Percentiles rank a stretch among this genome's conserved stretches.
Evolutionary conservation across 257 asterid genomes (phyloP).

Genomic region (Handroanthus guayacan): DNA sequence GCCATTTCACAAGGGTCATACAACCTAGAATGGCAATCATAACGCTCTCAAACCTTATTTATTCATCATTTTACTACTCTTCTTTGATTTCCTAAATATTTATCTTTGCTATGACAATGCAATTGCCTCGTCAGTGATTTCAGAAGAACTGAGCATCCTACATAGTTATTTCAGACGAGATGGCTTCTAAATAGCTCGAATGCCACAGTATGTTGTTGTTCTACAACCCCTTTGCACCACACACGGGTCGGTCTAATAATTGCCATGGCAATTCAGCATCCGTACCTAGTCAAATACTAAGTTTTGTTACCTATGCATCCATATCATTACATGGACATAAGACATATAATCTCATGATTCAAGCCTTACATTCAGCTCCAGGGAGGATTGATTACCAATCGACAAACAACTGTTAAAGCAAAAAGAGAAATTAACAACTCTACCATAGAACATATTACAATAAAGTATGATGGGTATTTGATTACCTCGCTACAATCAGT

Average conservation of each 20-base stretch:
- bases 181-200: slow-evolving; percentile 11
- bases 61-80: background rate
- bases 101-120: background rate
- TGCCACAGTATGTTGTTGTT: background rate
- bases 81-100: background rate
- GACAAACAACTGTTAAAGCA: background rate
- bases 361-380: slow-evolving; percentile 15
- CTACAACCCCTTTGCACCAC: slow-evolving; percentile 5
- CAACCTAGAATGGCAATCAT: background rate
- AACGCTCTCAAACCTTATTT: background rate
- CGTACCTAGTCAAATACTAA: background rate
- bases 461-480: slow-evolving; percentile 2
- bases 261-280: slow-evolving; percentile 24
- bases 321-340: background rate
- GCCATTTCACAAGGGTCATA: background rate
- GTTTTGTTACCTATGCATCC: background rate
- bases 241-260: background rate
- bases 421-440: background rate
- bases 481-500: slow-evolving; percentile 81
- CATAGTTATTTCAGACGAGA: background rate
- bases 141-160: background rate
- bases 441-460: background rate
- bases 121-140: background rate
- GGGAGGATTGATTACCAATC: slow-evolving; percentile 8
- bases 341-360: slow-evolving; percentile 17